Evolutionary conservation across 345 rosid genomes (phyloP).

Genomic region (Clarkia xantiana): DNA sequence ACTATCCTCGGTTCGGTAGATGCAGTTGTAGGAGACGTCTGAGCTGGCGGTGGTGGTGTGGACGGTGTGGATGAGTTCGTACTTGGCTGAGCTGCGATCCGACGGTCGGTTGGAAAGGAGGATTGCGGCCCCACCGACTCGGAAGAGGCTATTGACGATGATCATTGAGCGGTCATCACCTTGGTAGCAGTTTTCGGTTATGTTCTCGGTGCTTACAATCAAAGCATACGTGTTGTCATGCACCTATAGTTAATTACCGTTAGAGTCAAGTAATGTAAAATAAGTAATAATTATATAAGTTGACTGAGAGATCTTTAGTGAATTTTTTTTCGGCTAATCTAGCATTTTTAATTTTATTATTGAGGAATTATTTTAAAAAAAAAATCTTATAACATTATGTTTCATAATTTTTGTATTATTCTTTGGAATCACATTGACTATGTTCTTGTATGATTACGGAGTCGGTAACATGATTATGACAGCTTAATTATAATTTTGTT

Average conservation of each 20-base stretch:
- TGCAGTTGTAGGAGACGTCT: slow-evolving; percentile 13
- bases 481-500: no score
- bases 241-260: not conserved
- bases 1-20: slow-evolving; percentile 12
- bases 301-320: no score
- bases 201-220: slow-evolving; percentile 16
- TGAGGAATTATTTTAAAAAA: no score
- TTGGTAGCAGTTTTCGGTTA: slow-evolving; percentile 14
- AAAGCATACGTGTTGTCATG: slow-evolving; percentile 11
- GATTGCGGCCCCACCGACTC: slow-evolving; percentile 16
- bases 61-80: slow-evolving; percentile 10
- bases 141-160: slow-evolving; percentile 17
- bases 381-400: no score
- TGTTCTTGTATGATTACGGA: no score
- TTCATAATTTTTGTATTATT: no score
- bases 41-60: slow-evolving; percentile 13
- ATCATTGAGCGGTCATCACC: slow-evolving; percentile 18
- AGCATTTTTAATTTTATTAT: no score
- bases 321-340: no score
- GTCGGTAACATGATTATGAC: no score
- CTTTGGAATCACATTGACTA: no score
- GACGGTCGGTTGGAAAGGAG: slow-evolving; percentile 13
- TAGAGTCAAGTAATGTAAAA: no score
- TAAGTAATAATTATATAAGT: no score
- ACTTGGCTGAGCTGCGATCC: slow-evolving; percentile 4